phyloP scores from a whole-genome alignment of 106 monocot species.

The Apostasia ramifera region DNA sequence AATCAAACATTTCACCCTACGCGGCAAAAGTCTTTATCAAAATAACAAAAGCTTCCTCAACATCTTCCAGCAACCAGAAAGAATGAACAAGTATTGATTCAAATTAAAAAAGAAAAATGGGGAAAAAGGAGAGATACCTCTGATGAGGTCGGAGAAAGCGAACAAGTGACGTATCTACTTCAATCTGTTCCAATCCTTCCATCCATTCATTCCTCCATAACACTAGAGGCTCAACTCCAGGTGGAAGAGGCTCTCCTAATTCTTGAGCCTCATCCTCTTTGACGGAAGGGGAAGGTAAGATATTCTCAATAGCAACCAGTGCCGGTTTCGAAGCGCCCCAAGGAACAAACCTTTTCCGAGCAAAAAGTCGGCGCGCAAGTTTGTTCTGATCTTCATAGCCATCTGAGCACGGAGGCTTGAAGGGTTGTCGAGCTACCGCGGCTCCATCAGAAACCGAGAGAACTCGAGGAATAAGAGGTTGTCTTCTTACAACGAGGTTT shows the following conservation, averaged over 20 bases:
- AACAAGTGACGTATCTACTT: conserved; percentile 78
- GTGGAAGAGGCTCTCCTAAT: conserved; percentile 41
- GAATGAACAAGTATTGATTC: too few species aligned
- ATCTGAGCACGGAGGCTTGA: conserved; percentile 72
- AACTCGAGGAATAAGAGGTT: conserved; percentile 84
- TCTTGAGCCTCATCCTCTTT: conserved; percentile 35
- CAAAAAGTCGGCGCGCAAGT: conserved; percentile 72
- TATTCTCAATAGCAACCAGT: conserved; percentile 40
- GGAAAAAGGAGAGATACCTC: conserved; percentile 38
- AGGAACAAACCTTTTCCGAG: conserved; percentile 90
- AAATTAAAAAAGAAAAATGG: not conserved
- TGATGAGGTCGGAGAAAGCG: conserved; percentile 91
- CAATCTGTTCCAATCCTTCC: conserved; percentile 34
- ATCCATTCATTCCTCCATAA: conserved; percentile 63
- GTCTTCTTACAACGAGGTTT: conserved; percentile 72
- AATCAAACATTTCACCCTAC: too few species aligned
- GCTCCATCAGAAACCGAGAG: conserved; percentile 86
- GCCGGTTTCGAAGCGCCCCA: conserved; percentile 68
- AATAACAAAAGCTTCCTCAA: too few species aligned
- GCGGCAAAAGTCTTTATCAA: too few species aligned
- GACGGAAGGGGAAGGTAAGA: conserved; percentile 21
- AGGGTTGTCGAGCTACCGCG: conserved; percentile 77
- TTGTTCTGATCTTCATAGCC: conserved; percentile 65
- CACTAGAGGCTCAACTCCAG: conserved; percentile 80
- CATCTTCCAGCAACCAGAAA: too few species aligned